These are phyloP conservation scores for Copromyces sp. DNA, from an alignment of 495 filamentous ascomycete genomes.

Conservation along the genomic window DNA sequence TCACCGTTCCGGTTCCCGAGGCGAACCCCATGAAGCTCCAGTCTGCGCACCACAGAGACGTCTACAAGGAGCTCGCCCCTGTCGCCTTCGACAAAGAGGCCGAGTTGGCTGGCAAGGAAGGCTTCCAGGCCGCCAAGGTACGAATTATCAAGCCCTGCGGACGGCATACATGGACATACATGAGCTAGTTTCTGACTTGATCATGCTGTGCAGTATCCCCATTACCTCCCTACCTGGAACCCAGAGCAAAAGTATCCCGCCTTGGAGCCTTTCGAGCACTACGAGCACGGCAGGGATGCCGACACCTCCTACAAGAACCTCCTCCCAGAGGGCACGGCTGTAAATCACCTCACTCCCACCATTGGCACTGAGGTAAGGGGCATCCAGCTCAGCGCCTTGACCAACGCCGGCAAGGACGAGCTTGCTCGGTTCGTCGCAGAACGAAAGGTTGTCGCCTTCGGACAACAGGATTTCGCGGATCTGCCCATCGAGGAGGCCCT, in stretches of 20 bases:
- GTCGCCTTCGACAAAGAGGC: conserved; percentile 41
- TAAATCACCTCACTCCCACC: conserved; percentile 55
- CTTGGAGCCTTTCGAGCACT: conserved; percentile 58
- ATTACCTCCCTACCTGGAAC: conserved; percentile 73
- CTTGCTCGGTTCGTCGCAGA: conserved; percentile 70
- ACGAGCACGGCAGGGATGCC: conserved; percentile 63
- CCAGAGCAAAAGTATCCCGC: conserved; percentile 48
- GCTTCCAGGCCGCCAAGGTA: conserved; percentile 34
- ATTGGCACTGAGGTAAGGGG: conserved; percentile 71
- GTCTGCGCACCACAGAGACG: conserved; percentile 33
- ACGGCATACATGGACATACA: neutral
- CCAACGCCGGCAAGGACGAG: conserved; percentile 61
- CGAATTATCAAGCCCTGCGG: neutral
- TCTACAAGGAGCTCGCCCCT: conserved; percentile 52
- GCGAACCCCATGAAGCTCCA: conserved; percentile 23
- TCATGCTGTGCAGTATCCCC: conserved; percentile 46
- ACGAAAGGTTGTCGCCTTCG: conserved; percentile 72
- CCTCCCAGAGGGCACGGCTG: conserved; percentile 38
- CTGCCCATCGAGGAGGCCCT: conserved; percentile 60
- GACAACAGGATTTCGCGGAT: conserved; percentile 67
- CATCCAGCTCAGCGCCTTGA: conserved; percentile 62
- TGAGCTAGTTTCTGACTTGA: conserved; percentile 20
- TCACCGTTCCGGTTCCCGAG: conserved; percentile 20
- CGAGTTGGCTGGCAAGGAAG: conserved; percentile 35
- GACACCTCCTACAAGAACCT: conserved; percentile 60